Percentiles rank a stretch among this genome's conserved stretches.
phyloP scores from a whole-genome alignment of 2,329 filamentous ascomycete species.

The Pyrenophora graminea region DNA sequence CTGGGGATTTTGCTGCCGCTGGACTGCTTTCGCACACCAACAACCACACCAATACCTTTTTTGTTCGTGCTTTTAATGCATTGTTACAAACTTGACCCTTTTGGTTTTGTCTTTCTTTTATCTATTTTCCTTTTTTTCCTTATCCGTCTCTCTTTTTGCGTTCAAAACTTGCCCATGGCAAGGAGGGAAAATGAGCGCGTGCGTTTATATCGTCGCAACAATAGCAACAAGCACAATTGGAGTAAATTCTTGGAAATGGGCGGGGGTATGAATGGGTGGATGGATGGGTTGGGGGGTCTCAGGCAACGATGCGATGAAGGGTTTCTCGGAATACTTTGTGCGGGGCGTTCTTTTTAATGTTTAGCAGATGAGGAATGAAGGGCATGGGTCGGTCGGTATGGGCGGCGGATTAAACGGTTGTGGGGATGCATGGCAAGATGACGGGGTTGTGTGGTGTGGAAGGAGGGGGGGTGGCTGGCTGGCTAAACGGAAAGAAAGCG shows the following conservation, averaged over 20 bases:
- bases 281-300: too few species aligned
- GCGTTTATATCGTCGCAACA: too few species aligned
- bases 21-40: too few species aligned
- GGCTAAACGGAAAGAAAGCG: too few species aligned
- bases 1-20: neutral
- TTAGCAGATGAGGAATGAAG: neutral
- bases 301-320: neutral
- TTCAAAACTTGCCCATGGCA: neutral
- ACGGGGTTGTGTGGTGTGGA: too few species aligned
- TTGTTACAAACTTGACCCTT: neutral
- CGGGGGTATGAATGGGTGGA: too few species aligned
- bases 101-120: neutral
- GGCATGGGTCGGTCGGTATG: neutral
- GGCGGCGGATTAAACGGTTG: neutral
- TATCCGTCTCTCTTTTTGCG: neutral
- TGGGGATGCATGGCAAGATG: neutral
- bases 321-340: neutral
- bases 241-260: too few species aligned
- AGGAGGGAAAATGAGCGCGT: neutral
- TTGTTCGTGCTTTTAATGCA: conserved; percentile 1
- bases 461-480: too few species aligned
- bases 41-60: too few species aligned
- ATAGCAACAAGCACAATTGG: too few species aligned
- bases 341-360: neutral
- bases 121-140: too few species aligned